Evolutionary conservation across 2,329 filamentous ascomycete species (phyloP).

Genomic region (Fusarium fujikuroi): DNA sequence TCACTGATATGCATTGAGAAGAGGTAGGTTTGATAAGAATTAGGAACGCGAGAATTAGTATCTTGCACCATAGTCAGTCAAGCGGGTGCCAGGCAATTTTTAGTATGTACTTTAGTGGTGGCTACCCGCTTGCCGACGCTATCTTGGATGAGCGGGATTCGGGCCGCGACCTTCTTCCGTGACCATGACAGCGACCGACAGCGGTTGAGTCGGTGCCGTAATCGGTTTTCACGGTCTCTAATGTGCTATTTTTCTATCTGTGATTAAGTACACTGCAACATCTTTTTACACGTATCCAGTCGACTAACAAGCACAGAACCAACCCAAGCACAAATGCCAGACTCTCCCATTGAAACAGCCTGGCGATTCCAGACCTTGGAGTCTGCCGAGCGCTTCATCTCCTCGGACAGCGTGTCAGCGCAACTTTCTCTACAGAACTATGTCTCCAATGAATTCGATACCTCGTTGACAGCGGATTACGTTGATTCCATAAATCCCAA

Average conservation of each 20-base stretch:
- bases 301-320: not conserved
- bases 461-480: fast-evolving
- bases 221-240: not conserved
- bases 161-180: not conserved
- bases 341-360: not conserved
- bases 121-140: not conserved
- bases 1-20: not conserved
- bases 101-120: not conserved
- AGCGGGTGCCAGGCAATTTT: too few relatives aligned
- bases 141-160: not conserved
- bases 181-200: not conserved
- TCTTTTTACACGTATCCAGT: fast-evolving
- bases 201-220: too few relatives aligned
- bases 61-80: too few relatives aligned
- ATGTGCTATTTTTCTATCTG: fast-evolving
- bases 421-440: not conserved
- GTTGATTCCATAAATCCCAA: not conserved
- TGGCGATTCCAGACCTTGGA: not conserved
- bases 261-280: not conserved
- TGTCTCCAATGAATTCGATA: not conserved
- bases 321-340: not conserved
- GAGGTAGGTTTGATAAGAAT: not conserved
- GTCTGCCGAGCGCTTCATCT: not conserved
- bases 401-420: not conserved
- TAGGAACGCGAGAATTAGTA: too few relatives aligned